These are phyloP conservation scores for Malbranchea zuffiana DNA, from an alignment of 2,329 filamentous ascomycete species.

Conservation along the genomic window DNA sequence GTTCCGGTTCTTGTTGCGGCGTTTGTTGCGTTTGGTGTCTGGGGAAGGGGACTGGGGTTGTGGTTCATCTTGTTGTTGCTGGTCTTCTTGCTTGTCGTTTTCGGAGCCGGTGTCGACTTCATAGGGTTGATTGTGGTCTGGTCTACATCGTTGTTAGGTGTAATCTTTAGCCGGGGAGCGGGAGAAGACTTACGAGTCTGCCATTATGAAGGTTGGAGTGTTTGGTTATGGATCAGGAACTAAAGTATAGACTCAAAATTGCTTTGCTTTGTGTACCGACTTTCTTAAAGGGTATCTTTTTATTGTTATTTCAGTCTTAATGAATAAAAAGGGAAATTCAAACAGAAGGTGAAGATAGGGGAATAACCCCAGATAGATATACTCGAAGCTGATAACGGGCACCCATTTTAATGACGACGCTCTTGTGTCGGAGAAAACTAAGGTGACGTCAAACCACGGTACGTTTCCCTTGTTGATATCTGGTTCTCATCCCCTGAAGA, in stretches of 20 bases:
- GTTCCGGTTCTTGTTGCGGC: neutral
- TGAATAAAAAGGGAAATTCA: too few relatives aligned
- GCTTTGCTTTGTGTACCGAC: too few relatives aligned
- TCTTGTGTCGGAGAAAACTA: too few relatives aligned
- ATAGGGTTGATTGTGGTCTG: constrained; percentile 2
- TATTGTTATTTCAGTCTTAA: too few relatives aligned
- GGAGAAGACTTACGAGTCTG: constrained; percentile 6
- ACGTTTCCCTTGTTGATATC: too few relatives aligned
- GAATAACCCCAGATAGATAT: too few relatives aligned
- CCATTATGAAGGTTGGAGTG: constrained; percentile 3
- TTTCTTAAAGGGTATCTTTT: too few relatives aligned
- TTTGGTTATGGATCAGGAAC: constrained; percentile 2
- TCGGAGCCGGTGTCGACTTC: constrained; percentile 5
- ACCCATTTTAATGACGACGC: too few relatives aligned
- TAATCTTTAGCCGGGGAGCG: neutral
- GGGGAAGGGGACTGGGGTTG: neutral
- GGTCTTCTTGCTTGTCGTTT: constrained; percentile 2
- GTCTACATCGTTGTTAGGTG: constrained; percentile 4
- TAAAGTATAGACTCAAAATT: neutral
- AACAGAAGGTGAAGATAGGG: too few relatives aligned
- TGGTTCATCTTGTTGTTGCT: neutral
- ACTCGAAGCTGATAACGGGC: too few relatives aligned
- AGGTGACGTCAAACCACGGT: too few relatives aligned
- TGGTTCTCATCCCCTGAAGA: too few relatives aligned
- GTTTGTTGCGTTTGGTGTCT: constrained; percentile 3